Evolutionary conservation across 331 rosid genomes (phyloP), one percentile per base, ranked within the genome.

Genomic region (Dryas integrifolia): DNA sequence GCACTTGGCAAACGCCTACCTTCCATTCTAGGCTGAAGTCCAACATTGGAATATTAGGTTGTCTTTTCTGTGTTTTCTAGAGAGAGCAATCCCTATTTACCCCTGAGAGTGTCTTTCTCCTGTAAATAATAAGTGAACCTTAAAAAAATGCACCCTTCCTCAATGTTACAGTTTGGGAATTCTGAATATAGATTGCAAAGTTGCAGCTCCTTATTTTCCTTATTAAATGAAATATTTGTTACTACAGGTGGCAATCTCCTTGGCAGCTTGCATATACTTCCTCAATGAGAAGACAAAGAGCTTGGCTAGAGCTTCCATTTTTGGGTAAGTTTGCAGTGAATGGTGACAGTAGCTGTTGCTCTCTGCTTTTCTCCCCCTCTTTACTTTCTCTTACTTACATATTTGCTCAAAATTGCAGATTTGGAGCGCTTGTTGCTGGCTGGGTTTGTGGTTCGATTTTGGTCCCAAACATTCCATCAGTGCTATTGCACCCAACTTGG

Each of bases 261-360:
- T 92, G 87, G 98, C 93, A 46, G 98, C 98, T 62, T 89, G 97
- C 92, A 85, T 95, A 88, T 92, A 95, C 80, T 92, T 92, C 80
- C 96, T 90, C 8, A 87, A 92, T 9, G 99, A 95, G 83, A 95
- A 95, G 86, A 91, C 96, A 3, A 90, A 95, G 86, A 95, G 96
- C 86, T 58, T 95, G 86, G 88, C 75, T 14, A 88, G 96, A 80
- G 96, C 98, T 6, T 85, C 51, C 81, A 70, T 89, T 14, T 85
- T 88, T 16, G 98, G 99, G 98, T 92, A 82, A 72, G 85, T 74
- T 39, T 21, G 10, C 44, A 53, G 49, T 10, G 43, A 68, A n/a
- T 53, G 3, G 63, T 56, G 48, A 61, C 41, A 59, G 56, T 67
- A 55, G 70, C 16, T 67, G 44, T 67, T 71, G 59, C 58, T 74